Percentiles rank a stretch among this genome's conserved stretches.
phyloP scores from a whole-genome alignment of 139 green algal genomes.

The Micractinium conductrix region DNA sequence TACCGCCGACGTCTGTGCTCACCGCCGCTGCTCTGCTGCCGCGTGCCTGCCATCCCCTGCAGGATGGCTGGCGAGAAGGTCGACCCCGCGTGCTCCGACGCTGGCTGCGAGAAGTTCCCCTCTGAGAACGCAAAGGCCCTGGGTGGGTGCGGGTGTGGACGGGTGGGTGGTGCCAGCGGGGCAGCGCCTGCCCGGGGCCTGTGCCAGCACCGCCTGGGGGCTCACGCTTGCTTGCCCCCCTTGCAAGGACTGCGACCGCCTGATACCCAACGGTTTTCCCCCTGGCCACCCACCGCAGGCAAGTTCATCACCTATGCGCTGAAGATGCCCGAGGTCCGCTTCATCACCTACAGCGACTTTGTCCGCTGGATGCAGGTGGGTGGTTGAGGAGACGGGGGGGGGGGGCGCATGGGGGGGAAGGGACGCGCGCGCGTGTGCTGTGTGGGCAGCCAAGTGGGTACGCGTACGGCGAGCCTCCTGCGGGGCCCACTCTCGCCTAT shows the following conservation, averaged over 20 bases:
- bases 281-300: too few relatives aligned
- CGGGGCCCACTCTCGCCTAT: neutral
- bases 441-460: too few relatives aligned
- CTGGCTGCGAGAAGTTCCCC: slow-evolving; percentile 9
- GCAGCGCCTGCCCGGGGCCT: too few relatives aligned
- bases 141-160: too few relatives aligned
- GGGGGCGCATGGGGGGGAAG: neutral
- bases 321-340: slow-evolving; percentile 16
- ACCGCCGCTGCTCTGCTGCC: too few relatives aligned
- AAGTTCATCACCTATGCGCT: slow-evolving; percentile 33
- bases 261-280: too few relatives aligned
- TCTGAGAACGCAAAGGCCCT: slow-evolving; percentile 2
- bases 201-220: too few relatives aligned
- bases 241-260: too few relatives aligned
- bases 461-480: too few relatives aligned
- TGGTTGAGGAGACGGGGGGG: neutral
- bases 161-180: too few relatives aligned
- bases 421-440: neutral
- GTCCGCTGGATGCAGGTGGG: slow-evolving; percentile 39
- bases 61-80: neutral
- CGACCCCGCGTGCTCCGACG: slow-evolving; percentile 14
- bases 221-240: too few relatives aligned
- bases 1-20: too few relatives aligned
- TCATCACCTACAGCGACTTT: slow-evolving; percentile 32
- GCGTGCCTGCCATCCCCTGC: neutral